A percentile compares a stretch with the other conserved stretches of the same genome.
These are phyloP conservation scores for Alternaria burnsii DNA, from an alignment of 2,329 filamentous ascomycete species.

Conservation along the genomic window DNA sequence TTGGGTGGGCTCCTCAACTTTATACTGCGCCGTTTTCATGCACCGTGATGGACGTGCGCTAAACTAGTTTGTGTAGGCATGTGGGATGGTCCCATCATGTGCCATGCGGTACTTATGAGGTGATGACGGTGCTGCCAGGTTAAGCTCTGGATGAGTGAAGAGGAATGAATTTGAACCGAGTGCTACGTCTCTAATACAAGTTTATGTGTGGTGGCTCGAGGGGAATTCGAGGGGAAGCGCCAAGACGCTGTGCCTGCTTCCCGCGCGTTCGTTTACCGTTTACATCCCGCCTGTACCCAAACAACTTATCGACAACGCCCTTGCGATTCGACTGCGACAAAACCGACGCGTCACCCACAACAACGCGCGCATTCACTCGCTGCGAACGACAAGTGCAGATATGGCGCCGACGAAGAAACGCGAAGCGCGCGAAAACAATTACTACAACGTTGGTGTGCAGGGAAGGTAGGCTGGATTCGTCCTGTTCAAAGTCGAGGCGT, in stretches of 20 bases:
- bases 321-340: constrained; percentile 4
- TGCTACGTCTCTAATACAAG: not conserved
- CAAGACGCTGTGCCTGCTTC: constrained; percentile 4
- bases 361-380: constrained; percentile 24
- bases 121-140: not conserved
- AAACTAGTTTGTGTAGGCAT: constrained; percentile 8
- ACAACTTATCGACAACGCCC: constrained; percentile 29
- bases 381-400: not conserved
- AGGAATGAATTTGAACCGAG: not conserved
- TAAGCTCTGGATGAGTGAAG: not conserved
- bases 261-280: constrained; percentile 16
- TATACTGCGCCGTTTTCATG: constrained; percentile 21
- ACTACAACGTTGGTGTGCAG: constrained; percentile 52
- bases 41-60: constrained; percentile 28
- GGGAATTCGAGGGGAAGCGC: constrained; percentile 12
- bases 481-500: not conserved
- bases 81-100: constrained; percentile 5
- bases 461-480: constrained; percentile 41
- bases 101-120: constrained; percentile 18
- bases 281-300: constrained; percentile 30
- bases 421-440: constrained; percentile 52
- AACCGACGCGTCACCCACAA: constrained; percentile 23
- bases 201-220: not conserved
- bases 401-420: constrained; percentile 50
- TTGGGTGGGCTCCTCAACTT: constrained; percentile 32